These are phyloP conservation scores for Sideroxylon spinosum DNA, from an alignment of 179 eudicot genomes.

Conservation along the genomic window DNA sequence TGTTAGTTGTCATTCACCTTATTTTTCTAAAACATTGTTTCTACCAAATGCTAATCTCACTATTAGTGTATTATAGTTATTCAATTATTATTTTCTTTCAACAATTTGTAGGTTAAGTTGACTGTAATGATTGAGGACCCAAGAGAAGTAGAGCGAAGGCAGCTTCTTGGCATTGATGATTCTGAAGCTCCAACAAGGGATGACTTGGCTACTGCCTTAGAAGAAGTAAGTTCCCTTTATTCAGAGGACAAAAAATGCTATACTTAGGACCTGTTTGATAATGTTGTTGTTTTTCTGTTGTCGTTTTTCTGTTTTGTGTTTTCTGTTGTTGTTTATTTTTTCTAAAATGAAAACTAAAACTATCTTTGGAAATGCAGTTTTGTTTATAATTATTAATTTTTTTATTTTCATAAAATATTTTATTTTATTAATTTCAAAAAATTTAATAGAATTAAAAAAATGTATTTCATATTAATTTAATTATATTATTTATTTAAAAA, in stretches of 20 bases:
- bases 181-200: conserved; percentile 87
- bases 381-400: too few relatives aligned
- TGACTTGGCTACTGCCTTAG: conserved; percentile 68
- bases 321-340: too few relatives aligned
- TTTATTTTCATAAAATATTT: too few relatives aligned
- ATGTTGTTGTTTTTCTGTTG: too few relatives aligned
- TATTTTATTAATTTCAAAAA: too few relatives aligned
- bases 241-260: background rate
- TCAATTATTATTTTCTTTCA: background rate
- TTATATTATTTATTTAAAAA: too few relatives aligned
- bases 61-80: background rate
- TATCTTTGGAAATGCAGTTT: too few relatives aligned
- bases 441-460: too few relatives aligned
- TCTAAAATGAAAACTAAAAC: too few relatives aligned
- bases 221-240: conserved; percentile 50
- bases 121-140: conserved; percentile 91
- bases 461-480: too few relatives aligned
- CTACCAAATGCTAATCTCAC: conserved; percentile 1
- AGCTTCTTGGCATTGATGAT: conserved; percentile 88
- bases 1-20: background rate
- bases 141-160: conserved; percentile 76
- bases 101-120: conserved; percentile 61
- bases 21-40: background rate
- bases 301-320: too few relatives aligned
- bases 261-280: too few relatives aligned